phyloP scores from a whole-genome alignment of 495 filamentous ascomycete genomes.

The Talaromyces liani region DNA sequence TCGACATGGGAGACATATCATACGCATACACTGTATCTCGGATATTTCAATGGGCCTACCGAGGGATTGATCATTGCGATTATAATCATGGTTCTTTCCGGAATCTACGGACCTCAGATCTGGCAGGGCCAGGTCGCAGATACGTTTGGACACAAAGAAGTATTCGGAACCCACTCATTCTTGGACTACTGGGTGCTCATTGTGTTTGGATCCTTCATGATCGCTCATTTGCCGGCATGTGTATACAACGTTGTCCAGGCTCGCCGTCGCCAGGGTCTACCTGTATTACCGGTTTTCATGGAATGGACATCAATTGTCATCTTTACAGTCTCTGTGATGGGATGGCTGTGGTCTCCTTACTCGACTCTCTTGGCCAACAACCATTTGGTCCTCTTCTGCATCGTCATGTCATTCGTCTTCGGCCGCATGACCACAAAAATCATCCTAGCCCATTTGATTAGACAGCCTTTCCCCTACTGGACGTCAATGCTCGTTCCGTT shows the following conservation, averaged over 20 bases:
- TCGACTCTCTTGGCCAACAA: slow-evolving; percentile 73
- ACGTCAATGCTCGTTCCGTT: slow-evolving; percentile 83
- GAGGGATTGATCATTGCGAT: slow-evolving; percentile 91
- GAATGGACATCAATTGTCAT: slow-evolving; percentile 90
- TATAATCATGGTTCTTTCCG: slow-evolving; percentile 74
- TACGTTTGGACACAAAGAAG: slow-evolving; percentile 48
- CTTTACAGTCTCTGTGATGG: slow-evolving; percentile 62
- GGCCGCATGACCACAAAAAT: slow-evolving; percentile 99
- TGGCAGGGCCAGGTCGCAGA: slow-evolving; percentile 70
- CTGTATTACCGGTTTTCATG: slow-evolving; percentile 77
- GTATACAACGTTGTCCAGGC: slow-evolving; percentile 76
- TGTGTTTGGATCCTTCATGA: slow-evolving; percentile 61
- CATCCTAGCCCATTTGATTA: slow-evolving; percentile 89
- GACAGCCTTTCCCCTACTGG: slow-evolving; percentile 95
- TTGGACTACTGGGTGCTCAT: slow-evolving; percentile 84
- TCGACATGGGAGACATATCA: slow-evolving; percentile 99
- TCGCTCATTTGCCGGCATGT: slow-evolving; percentile 73
- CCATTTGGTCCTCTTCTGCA: slow-evolving; percentile 83
- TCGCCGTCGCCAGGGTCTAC: slow-evolving; percentile 61
- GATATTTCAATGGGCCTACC: slow-evolving; percentile 94
- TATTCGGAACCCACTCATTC: slow-evolving; percentile 61
- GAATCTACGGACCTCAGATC: slow-evolving; percentile 79
- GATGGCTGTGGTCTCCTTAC: slow-evolving; percentile 85
- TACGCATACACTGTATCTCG: slow-evolving; percentile 94
- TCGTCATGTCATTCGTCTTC: slow-evolving; percentile 92